These are phyloP conservation scores for Rhododendron kiyosumense DNA, from an alignment of 148 eudicot genomes.

Conservation along the genomic window DNA sequence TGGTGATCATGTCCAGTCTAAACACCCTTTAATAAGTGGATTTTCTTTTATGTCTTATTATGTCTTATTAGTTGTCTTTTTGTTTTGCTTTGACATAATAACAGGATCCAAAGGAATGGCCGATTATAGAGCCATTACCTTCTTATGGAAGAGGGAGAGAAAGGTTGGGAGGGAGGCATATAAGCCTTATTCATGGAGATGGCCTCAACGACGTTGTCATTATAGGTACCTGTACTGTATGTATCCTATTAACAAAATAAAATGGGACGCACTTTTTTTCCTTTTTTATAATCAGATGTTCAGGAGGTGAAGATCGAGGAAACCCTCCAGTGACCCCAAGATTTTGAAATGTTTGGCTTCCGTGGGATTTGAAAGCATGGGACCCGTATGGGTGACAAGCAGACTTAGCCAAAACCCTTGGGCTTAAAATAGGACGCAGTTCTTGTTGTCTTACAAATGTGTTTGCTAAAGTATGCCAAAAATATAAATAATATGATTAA, in stretches of 20 bases:
- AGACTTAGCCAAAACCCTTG: not conserved
- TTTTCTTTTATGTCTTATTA: not conserved
- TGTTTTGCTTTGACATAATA: conserved; percentile 20
- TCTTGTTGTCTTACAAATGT: too few species aligned
- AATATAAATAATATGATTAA: too few species aligned
- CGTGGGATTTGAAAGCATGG: not conserved
- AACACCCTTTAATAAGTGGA: not conserved
- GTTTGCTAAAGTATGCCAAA: not conserved
- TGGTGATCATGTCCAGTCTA: not conserved
- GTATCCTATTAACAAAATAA: not conserved
- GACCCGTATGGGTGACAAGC: too few species aligned
- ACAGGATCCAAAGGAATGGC: conserved; percentile 95
- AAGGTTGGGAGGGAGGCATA: conserved; percentile 85
- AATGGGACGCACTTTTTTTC: not conserved
- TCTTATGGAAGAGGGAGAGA: conserved; percentile 99
- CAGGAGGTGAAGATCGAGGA: not conserved
- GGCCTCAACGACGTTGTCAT: conserved; percentile 68
- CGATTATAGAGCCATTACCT: conserved; percentile 84
- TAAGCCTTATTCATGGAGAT: conserved; percentile 92
- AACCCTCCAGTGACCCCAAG: not conserved
- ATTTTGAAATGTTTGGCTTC: too few species aligned
- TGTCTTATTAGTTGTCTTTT: not conserved
- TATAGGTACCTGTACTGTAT: conserved; percentile 49
- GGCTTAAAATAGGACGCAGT: not conserved
- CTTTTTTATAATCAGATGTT: too few species aligned